Percentiles rank a stretch among this genome's conserved stretches.
Evolutionary conservation across 2,329 filamentous ascomycete species (phyloP).

Genomic region (Hansfordia pulvinata): DNA sequence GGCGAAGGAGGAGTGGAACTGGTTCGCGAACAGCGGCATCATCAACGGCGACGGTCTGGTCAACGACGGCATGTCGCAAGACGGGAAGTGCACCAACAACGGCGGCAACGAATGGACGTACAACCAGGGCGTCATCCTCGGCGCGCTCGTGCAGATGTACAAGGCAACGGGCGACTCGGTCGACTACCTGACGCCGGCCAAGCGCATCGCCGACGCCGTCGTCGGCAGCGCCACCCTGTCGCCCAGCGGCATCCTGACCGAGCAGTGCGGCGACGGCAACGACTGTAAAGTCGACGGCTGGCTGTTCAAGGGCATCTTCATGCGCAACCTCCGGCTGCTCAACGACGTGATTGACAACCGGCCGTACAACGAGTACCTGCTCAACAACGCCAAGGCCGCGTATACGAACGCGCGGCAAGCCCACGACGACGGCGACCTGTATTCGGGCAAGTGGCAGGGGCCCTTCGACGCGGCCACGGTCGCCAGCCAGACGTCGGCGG

Average conservation of each 20-base stretch:
- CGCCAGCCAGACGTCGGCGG: constrained; percentile 37
- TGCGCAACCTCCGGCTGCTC: constrained; percentile 38
- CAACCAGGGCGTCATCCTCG: constrained; percentile 45
- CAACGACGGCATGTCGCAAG: constrained; percentile 27
- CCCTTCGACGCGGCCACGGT: constrained; percentile 28
- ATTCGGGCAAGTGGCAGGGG: constrained; percentile 41
- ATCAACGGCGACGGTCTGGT: constrained; percentile 23
- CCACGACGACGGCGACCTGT: constrained; percentile 16
- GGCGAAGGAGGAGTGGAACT: constrained; percentile 26
- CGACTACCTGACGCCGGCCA: constrained; percentile 10
- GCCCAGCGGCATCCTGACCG: constrained; percentile 24
- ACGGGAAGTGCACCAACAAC: constrained; percentile 16
- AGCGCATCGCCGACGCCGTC: constrained; percentile 14
- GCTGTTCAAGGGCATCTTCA: constrained; percentile 52
- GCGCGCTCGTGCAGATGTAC: constrained; percentile 39
- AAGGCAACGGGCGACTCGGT: constrained; percentile 16
- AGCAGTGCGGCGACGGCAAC: constrained; percentile 20
- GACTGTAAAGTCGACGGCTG: constrained; percentile 20
- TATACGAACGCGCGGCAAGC: constrained; percentile 31
- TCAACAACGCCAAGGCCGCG: constrained; percentile 35
- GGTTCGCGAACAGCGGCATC: constrained; percentile 25
- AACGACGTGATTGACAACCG: constrained; percentile 27
- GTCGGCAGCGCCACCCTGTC: constrained; percentile 21
- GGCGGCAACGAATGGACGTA: constrained; percentile 28
- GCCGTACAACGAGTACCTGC: constrained; percentile 29